Evolutionary conservation across 2,329 filamentous ascomycete species (phyloP).

Genomic region (Didymella sp.): DNA sequence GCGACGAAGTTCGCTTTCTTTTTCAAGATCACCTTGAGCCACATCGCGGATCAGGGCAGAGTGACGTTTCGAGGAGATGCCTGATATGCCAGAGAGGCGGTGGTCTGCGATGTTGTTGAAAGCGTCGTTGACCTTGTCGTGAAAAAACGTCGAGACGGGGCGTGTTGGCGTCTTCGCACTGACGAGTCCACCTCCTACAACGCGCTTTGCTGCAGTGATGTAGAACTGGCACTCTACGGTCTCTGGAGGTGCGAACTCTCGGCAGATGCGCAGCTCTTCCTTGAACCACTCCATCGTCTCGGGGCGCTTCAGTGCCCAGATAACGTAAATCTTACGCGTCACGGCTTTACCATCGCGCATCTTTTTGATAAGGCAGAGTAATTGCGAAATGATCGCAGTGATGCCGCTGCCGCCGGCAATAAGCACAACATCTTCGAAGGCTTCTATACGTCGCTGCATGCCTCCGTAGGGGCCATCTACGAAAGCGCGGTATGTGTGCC

Average conservation of each 20-base stretch:
- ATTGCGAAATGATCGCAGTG: constrained; percentile 88
- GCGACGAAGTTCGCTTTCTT: constrained; percentile 77
- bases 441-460: constrained; percentile 86
- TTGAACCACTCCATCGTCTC: constrained; percentile 98
- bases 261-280: constrained; percentile 89
- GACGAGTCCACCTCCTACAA: constrained; percentile 56
- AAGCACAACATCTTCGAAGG: constrained; percentile 91
- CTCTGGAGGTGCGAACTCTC: constrained; percentile 85
- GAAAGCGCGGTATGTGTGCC: constrained; percentile 90
- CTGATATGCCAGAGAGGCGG: constrained; percentile 53
- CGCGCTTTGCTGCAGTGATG: constrained; percentile 78
- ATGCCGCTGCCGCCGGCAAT: constrained; percentile 95
- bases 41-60: constrained; percentile 83
- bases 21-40: constrained; percentile 78
- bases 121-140: constrained; percentile 86
- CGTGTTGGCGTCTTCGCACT: constrained; percentile 60
- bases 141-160: constrained; percentile 76
- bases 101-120: constrained; percentile 87
- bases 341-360: constrained; percentile 96
- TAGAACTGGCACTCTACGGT: constrained; percentile 94
- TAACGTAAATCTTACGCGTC: constrained; percentile 85
- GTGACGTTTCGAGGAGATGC: constrained; percentile 65
- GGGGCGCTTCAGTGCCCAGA: constrained; percentile 91
- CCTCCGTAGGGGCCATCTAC: constrained; percentile 94
- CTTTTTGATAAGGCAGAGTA: constrained; percentile 92